Evolutionary conservation across 208 protist genomes (phyloP), one percentile per base, ranked within the genome.

Genomic region (Acanthamoeba triangularis): DNA sequence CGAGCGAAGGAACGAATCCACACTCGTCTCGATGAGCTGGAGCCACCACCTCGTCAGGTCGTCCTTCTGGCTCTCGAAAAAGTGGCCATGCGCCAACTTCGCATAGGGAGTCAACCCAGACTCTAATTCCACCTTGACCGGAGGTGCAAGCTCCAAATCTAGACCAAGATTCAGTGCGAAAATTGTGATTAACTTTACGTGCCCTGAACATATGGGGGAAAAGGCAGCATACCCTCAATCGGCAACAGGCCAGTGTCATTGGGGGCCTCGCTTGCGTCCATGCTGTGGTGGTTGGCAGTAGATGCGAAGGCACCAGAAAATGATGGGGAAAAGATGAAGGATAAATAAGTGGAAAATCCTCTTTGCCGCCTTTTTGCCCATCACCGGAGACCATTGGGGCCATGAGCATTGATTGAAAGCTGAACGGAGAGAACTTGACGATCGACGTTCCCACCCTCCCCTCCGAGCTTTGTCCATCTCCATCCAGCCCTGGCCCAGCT

Each of bases 1-100:
- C 72, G 72, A 82, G 72, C 72, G 72, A 35, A 82, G 72, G 30
- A 82, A 82, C 72, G 33, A 41, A 28, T 82, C 72, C 23, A 49
- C 35, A 18, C 23, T 82, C 23, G 37, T 82, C 72, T 82, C 72
- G 23, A 82, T 82, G 11, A 82, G 41, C 5, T 82, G 72, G 28
- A 82, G 37, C 72, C 72, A 82, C 72, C 72, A 82, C 72, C 41
- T 47, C 23, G 72, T 82, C 72, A 82, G 37, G 1, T 82, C 72
- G 23, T 82, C 72, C 72, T 82, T 82, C 35, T n/a, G 33, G 72
- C 37, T 82, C 72, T 82, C 72, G 30, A 72, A 67, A 78, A 78
- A 82, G 72, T 82, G 35, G 13, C 72, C 72, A n/a, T 82, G 37
- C 7, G 49, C 20, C 23, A 82, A 23, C 37, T 82, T 41, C 2